A percentile compares a stretch with the other conserved stretches of the same genome.
phyloP scores from a whole-genome alignment of 2,329 filamentous ascomycete species.

The Stachybotrys echinatus region DNA sequence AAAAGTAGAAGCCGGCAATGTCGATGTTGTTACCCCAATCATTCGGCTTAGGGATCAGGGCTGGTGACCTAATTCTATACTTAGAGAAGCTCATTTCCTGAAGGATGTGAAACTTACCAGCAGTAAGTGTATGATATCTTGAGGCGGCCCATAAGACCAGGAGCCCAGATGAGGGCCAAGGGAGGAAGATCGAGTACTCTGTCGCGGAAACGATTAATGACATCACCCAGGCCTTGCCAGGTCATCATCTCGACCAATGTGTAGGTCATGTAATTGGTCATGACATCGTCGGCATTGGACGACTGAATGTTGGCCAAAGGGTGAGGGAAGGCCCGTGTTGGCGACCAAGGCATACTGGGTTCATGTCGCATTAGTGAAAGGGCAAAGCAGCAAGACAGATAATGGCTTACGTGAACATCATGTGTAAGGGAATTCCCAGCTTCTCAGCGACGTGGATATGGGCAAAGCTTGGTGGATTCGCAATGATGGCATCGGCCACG shows the following conservation, averaged over 20 bases:
- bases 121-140: constrained; percentile 85
- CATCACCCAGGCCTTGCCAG: constrained; percentile 85
- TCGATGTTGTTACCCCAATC: constrained; percentile 71
- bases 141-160: constrained; percentile 70
- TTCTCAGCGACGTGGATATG: constrained; percentile 73
- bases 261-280: constrained; percentile 81
- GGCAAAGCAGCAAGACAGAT: background rate
- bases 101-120: constrained; percentile 45
- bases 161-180: constrained; percentile 76
- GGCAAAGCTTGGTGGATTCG: constrained; percentile 72
- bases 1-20: constrained; percentile 72
- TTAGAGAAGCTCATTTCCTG: background rate
- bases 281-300: constrained; percentile 67
- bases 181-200: constrained; percentile 70
- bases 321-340: constrained; percentile 80
- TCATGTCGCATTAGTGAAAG: constrained; percentile 40
- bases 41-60: constrained; percentile 70
- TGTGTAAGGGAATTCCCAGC: constrained; percentile 67
- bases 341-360: constrained; percentile 88
- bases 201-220: constrained; percentile 83
- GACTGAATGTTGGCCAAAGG: constrained; percentile 78
- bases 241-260: constrained; percentile 85
- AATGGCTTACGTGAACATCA: constrained; percentile 79
- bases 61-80: constrained; percentile 51
- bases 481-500: constrained; percentile 76